Evolutionary conservation across 1,139 yeast species (phyloP).

Genomic region (Petasospora rhodanensis): DNA sequence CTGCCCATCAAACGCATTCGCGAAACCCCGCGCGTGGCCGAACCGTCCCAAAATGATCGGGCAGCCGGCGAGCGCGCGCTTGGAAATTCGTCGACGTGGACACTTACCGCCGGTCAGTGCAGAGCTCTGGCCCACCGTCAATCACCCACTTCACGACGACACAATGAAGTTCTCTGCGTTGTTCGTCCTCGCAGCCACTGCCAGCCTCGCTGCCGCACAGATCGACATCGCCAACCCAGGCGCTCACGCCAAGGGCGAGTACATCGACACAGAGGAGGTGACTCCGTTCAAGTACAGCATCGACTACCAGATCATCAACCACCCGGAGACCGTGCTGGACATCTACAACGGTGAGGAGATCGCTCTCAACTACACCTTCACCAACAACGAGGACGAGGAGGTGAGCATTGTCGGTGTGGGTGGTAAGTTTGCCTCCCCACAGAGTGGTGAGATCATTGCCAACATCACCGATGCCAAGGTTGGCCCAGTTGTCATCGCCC

Average conservation of each 20-base stretch:
- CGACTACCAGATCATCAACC: slow-evolving; percentile 38
- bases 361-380: slow-evolving; percentile 49
- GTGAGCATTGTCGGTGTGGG: slow-evolving; percentile 67
- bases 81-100: slow-evolving; percentile 8
- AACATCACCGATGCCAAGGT: slow-evolving; percentile 63
- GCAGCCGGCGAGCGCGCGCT: no score
- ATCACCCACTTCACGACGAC: no score
- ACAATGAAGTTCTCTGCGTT: slow-evolving; percentile 10
- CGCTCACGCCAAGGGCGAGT: slow-evolving; percentile 17
- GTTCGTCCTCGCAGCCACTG: slow-evolving; percentile 6
- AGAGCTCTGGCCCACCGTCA: no score
- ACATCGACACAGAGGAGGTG: slow-evolving; percentile 17
- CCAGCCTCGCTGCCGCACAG: slow-evolving; percentile 13
- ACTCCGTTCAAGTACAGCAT: slow-evolving; percentile 34
- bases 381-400: slow-evolving; percentile 53
- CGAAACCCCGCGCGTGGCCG: no score
- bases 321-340: slow-evolving; percentile 36
- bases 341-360: slow-evolving; percentile 46
- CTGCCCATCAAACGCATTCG: no score
- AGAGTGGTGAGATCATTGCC: slow-evolving; percentile 45
- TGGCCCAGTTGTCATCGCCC: slow-evolving; percentile 53
- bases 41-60: no score
- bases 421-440: slow-evolving; percentile 61
- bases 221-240: slow-evolving; percentile 17
- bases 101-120: no score